A percentile compares a stretch with the other conserved stretches of the same genome.
phyloP scores from a whole-genome alignment of 2,329 filamentous ascomycete genomes.

The Penicillium aurantiogriseum region DNA sequence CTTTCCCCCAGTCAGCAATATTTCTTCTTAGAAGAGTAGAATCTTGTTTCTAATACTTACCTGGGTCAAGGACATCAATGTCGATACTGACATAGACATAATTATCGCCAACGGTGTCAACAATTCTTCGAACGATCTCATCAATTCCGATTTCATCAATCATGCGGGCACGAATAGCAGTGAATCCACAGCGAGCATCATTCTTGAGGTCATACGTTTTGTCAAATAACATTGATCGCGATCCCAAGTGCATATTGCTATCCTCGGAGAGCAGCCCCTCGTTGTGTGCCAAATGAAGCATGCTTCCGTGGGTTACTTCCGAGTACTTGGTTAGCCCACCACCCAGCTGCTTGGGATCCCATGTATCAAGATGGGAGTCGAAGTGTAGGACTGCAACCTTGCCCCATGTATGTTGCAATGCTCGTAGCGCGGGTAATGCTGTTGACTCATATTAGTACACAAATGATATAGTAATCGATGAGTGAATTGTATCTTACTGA shows the following conservation, averaged over 20 bases:
- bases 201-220: not conserved
- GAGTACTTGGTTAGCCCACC: not conserved
- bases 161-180: not conserved
- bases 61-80: not conserved
- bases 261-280: not conserved
- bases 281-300: not conserved
- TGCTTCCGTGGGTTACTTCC: not conserved
- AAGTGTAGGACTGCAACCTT: not conserved
- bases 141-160: not conserved
- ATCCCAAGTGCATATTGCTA: not conserved
- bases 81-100: not conserved
- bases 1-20: too few species aligned
- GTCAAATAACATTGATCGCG: not conserved
- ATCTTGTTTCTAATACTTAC: not conserved
- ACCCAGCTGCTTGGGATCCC: not conserved
- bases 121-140: not conserved
- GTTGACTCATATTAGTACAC: not conserved
- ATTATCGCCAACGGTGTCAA: not conserved
- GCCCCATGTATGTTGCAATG: not conserved
- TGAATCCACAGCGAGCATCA: not conserved
- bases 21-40: too few species aligned
- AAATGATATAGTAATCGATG: too few species aligned
- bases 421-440: not conserved
- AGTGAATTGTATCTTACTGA: not conserved
- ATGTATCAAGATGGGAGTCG: not conserved